phyloP scores from a whole-genome alignment of 2,329 filamentous ascomycete species.

The Lasiodiplodia hormozganensis region DNA sequence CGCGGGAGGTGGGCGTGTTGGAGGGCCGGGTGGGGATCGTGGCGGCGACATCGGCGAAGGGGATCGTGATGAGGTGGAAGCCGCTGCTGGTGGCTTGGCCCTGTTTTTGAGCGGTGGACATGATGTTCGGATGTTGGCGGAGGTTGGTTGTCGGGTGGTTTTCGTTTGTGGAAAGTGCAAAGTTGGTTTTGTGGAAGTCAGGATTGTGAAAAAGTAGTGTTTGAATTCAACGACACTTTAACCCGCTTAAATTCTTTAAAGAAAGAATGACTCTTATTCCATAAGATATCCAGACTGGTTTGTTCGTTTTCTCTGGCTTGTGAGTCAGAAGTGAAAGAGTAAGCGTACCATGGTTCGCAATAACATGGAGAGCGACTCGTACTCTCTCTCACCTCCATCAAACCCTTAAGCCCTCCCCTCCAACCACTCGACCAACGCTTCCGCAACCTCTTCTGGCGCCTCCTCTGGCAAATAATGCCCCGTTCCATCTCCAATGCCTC shows the following conservation, averaged over 20 bases:
- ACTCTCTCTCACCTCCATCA: background rate
- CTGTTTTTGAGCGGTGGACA: background rate
- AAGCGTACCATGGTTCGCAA: background rate
- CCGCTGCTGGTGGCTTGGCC: background rate
- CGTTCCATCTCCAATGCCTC: conserved; percentile 41
- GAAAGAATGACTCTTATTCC: background rate
- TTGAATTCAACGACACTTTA: background rate
- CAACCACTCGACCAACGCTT: conserved; percentile 22
- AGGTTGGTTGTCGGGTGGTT: background rate
- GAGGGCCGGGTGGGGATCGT: background rate
- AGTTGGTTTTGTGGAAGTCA: too few species aligned
- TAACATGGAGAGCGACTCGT: background rate
- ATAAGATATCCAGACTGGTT: background rate
- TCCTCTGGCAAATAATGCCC: conserved; percentile 51
- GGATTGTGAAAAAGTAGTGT: background rate
- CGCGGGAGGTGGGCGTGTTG: background rate
- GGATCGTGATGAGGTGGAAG: background rate
- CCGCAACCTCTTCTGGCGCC: conserved; percentile 52
- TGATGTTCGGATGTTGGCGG: background rate
- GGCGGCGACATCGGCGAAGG: background rate
- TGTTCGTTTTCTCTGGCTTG: background rate
- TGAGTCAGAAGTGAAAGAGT: background rate
- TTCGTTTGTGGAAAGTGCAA: background rate
- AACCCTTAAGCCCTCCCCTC: conserved; percentile 1
- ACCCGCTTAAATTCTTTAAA: too few species aligned